Evolutionary conservation across 2,329 filamentous ascomycete genomes (phyloP), one percentile per base, ranked within the genome.

Genomic region (Lachnellula subtilissima): DNA sequence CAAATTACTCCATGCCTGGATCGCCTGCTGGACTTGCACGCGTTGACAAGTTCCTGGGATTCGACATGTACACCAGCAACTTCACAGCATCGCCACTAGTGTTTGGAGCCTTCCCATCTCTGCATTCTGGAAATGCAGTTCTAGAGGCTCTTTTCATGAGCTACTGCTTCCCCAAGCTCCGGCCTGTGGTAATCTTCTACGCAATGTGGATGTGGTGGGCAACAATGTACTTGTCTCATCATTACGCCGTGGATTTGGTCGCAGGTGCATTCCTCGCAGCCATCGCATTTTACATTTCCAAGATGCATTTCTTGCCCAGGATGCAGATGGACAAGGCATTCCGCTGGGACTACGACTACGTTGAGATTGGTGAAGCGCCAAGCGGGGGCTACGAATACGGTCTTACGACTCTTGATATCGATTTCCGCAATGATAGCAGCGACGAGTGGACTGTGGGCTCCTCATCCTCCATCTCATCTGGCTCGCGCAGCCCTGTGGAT

Each of bases 121-220:
- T 97, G 61, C 93, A 97, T 74, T 89, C 92, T 32, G 93, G 87
- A 25, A 91, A 90, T 71, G 91, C 92, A 8, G 92, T 91, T 4
- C 80, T 96, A 53, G 90, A 96, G 72, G 91, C 90, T 22, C 80
- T 97, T 15, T 96, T 97, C 78, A 89, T 97, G 86, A 89, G 87
- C 73, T 87, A 95, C 73, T 86, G 89, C 71, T 97, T 97, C 78
- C 93, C 93, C 4, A 85, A 84, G 59, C 81, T 95, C 63, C 85
- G 88, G 63, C 84, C 87, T 12, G 74, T 94, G 52, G 96, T 95
- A 74, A 82, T 92, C 61, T 79, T 82, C 61, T 97, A 97, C 73
- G 88, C 88, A 46, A 82, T 88, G 70, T 97, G 93, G 93, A 86
- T 97, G 67, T 97, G 91, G 89, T 97, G 93, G 91, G 89, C 92